Percentiles rank a stretch among this genome's conserved stretches.
Evolutionary conservation across 305 asterid species (phyloP).

Genomic region (Salvia sclarea): DNA sequence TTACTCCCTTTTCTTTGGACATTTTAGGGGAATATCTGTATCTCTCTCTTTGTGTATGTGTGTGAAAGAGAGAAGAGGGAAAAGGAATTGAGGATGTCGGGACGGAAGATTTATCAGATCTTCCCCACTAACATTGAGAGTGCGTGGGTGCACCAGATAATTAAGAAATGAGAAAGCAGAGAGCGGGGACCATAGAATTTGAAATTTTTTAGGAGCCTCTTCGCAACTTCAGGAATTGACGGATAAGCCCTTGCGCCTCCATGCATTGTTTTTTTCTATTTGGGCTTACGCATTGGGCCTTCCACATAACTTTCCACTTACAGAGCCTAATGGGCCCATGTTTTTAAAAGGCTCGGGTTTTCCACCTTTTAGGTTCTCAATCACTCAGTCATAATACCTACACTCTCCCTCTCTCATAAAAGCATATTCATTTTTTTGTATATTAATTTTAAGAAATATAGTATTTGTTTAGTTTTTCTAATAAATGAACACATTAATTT

Average conservation of each 20-base stretch:
- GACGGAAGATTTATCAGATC: slow-evolving; percentile 22
- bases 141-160: not conserved
- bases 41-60: not conserved
- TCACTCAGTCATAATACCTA: too few relatives aligned
- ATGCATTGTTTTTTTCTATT: too few relatives aligned
- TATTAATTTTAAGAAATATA: too few relatives aligned
- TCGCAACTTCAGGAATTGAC: slow-evolving; percentile 2
- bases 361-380: too few relatives aligned
- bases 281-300: not conserved
- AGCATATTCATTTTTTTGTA: too few relatives aligned
- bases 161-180: slow-evolving; percentile 15
- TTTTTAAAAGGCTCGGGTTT: not conserved
- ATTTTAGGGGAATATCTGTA: slow-evolving; percentile 31
- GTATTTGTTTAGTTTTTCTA: too few relatives aligned
- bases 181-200: slow-evolving; percentile 14
- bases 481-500: too few relatives aligned
- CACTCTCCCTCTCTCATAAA: too few relatives aligned
- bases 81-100: not conserved
- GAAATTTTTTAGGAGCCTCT: slow-evolving; percentile 35
- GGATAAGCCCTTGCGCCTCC: slow-evolving; percentile 11
- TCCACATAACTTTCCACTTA: not conserved
- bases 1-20: slow-evolving; percentile 82
- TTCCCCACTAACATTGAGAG: slow-evolving; percentile 18
- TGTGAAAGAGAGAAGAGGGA: not conserved
- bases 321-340: not conserved